Base-by-base conservation (phyloP, 78 protist genomes). In the Speleostelium caveatum region DNA sequence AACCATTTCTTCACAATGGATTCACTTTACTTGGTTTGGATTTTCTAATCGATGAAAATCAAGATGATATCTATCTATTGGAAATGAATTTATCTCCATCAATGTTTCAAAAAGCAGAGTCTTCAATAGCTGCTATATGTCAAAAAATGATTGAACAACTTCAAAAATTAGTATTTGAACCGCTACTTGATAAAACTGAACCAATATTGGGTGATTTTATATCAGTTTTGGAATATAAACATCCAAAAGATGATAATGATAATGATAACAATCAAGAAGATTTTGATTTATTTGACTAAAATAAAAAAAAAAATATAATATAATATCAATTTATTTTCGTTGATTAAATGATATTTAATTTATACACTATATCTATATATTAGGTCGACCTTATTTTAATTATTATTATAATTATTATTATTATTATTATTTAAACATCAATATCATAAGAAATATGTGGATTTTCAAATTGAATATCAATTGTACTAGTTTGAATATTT, bases 21-120 rank as follows among this genome's bases (percentile, higher is more conserved):
- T 66, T 59, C 36, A 55, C 89, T 16, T 17, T 80, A 0, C 38
- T 66, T n/a, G 89, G 89, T 36, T 45, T 80, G n/a, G 89, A 80
- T 32, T 80, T 68, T 38, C 55, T 80, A 33, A 58, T 80, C n/a
- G 89, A 80, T 12, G 39, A 69, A 42, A 17, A 49, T 3, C 19
- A 36, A 19, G 42, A 42, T 10, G 24, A 58, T 24, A 76, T 71
- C 8, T 41, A 68, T 45, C 69, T 80, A 16, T 58, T 80, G 6
- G 89, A 80, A 59, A 56, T 80, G 22, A 80, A 80, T 73, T 56
- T 41, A 12, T 80, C 89, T 58, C 89, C 89, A 24, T 68, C 78
- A 24, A 68, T 72, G 53, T 80, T 80, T 38, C 65, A 67, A 38
- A 12, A 55, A 19, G 49, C 77, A 3, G 16, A 39, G 16, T 49